These are phyloP conservation scores for Phytophthora lateralis DNA, from an alignment of 352 stramenopile genomes.

Conservation along the genomic window DNA sequence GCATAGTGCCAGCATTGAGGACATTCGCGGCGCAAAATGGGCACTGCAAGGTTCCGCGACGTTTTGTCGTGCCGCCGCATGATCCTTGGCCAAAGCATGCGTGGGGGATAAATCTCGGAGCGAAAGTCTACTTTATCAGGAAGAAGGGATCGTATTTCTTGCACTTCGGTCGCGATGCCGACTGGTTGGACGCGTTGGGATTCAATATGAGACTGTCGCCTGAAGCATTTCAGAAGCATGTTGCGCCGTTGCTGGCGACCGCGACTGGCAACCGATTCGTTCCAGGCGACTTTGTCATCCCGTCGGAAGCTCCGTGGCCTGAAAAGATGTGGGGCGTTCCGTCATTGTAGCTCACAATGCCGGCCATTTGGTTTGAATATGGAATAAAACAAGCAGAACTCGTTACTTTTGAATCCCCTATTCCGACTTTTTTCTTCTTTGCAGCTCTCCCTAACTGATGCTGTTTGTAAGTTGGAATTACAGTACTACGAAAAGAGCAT, in stretches of 20 bases:
- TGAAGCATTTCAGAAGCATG: not conserved
- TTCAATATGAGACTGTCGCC: not conserved
- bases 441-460: too few relatives aligned
- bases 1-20: constrained; percentile 41
- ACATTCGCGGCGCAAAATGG: constrained; percentile 35
- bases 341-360: constrained; percentile 1
- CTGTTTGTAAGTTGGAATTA: too few relatives aligned
- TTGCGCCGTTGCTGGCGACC: not conserved
- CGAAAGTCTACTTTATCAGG: not conserved
- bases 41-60: constrained; percentile 23
- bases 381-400: too few relatives aligned
- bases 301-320: not conserved
- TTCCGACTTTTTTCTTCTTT: too few relatives aligned
- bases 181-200: not conserved
- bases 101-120: not conserved
- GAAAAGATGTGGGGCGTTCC: not conserved
- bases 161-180: not conserved
- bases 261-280: not conserved
- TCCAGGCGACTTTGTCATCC: constrained; percentile 2
- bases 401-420: too few relatives aligned
- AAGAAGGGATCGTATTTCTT: not conserved
- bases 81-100: not conserved
- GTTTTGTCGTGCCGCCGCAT: constrained; percentile 1
- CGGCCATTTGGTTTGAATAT: not conserved
- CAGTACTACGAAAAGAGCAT: too few relatives aligned